These are phyloP conservation scores for Picea abies DNA, from an alignment of 83 land plant species.

Conservation along the genomic window DNA sequence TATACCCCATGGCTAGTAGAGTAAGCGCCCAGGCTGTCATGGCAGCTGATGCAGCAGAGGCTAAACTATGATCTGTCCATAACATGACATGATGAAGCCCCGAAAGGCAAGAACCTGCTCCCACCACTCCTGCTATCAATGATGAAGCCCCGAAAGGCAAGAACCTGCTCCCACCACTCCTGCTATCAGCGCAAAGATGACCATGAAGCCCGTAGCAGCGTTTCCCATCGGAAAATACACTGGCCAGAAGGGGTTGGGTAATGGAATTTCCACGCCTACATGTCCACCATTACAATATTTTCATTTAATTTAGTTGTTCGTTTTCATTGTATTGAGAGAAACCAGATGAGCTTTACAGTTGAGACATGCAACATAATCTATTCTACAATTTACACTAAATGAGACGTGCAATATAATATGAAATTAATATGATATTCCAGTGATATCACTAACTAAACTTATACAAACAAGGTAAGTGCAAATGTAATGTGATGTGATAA, in stretches of 20 bases:
- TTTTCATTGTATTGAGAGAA: too few relatives aligned
- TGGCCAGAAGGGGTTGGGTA: slow-evolving; percentile 57
- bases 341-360: too few relatives aligned
- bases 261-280: slow-evolving; percentile 24
- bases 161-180: slow-evolving; percentile 63
- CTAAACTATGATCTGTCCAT: slow-evolving; percentile 44
- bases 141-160: slow-evolving; percentile 40
- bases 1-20: slow-evolving; percentile 63
- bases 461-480: too few relatives aligned
- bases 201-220: slow-evolving; percentile 69
- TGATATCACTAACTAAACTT: too few relatives aligned
- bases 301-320: too few relatives aligned
- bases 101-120: slow-evolving; percentile 44
- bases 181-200: slow-evolving; percentile 54
- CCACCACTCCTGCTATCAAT: slow-evolving; percentile 66
- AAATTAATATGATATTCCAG: too few relatives aligned
- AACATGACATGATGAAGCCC: slow-evolving; percentile 39
- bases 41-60: slow-evolving; percentile 48
- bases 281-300: too few relatives aligned
- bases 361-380: too few relatives aligned
- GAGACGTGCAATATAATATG: too few relatives aligned
- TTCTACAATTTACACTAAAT: too few relatives aligned
- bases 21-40: slow-evolving; percentile 59
- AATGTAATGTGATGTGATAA: too few relatives aligned
- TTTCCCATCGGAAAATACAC: slow-evolving; percentile 65